Evolutionary conservation across 768 basidiomycete species (phyloP), one percentile per base, ranked within the genome.

Genomic region (Amanita rimosa): DNA sequence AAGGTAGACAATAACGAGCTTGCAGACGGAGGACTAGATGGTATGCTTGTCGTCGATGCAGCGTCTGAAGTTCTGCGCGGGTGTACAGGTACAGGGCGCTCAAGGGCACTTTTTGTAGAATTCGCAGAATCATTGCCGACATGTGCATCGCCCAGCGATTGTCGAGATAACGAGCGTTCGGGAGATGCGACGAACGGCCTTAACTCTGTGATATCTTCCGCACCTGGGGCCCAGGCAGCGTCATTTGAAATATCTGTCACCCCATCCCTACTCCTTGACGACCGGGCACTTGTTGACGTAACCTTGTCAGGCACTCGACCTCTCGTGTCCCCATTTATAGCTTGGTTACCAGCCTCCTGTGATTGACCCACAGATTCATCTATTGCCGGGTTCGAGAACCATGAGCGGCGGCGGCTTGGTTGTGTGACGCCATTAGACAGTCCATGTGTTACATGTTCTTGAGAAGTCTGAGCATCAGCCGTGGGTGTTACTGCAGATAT

Each of bases 1-100:
- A 89, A 72, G 19, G 84, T 81, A 14, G 85, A 78, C 41, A 95
- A 75, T 67, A 96, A 85, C 14, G 47, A 48, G 31, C 38, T 14
- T 4, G 47, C 19, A 11, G n/a, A 5, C 54, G 75, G 64, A 19
- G 81, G 70, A 47, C 72, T 74, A 1, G 72, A 62, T 3, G 75
- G 62, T 31, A 65, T 65, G 44, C 59, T 38, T 56, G 53, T 52
- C 35, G 50, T 54, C 7, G 59, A 60, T n/a, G 52, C 57, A 36
- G 47, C 47, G 27, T 65, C 64, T 4, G 63, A 62, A 42, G 55
- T 62, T 53, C 62, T 69, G 35, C 64, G 67, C 35, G 73, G 69
- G 2, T 66, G 63, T 6, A 56, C 53, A 14, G 62, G 57, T 26
- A 48, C 59, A 10, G 62, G 55, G 39, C 17, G 29, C 16, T 31